Base-by-base conservation (phyloP, 139 green algal species). In the Astrephomene gubernaculifera region DNA sequence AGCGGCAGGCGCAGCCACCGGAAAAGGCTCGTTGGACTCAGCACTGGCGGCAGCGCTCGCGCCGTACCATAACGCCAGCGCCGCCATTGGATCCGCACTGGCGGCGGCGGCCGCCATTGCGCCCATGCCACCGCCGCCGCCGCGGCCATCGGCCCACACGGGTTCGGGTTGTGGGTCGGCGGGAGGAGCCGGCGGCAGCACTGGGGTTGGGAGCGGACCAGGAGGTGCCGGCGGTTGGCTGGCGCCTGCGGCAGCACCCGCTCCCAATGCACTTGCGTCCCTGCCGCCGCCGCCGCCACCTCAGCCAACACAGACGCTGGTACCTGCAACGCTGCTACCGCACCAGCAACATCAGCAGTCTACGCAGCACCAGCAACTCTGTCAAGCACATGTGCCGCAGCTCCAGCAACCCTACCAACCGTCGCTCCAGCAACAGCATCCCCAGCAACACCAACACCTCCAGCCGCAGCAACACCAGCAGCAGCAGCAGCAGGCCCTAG, bases 31-130 rank as follows among this genome's bases (percentile, higher is more conserved):
- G 1, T 41, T 83, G n/a, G 43, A 74, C 63, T 25, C 78, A 0
- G 31, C 78, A 6, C 43, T 84, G 14, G 78, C 60, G 33, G 78
- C 78, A 25, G 78, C 78, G 3, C 78, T 84, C 43, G 63, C 61
- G 78, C 78, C 78, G 43, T 84, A 84, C 63, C 78, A 84, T 2
- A 84, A 53, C 44, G 78, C 78, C 61, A 52, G n/a, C 43, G 63
- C 63, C 0, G 78, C 63, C 19, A 84, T 84, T 21, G 78, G 78
- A 8, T 84, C 78, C 25, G 78, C 78, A 22, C 78, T 84, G 29
- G 78, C 78, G 22, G 78, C 78, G 8, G 78, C 78, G 2, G 78
- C 78, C 31, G 78, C 78, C 41, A 49, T 84, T 0, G 36, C 60
- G 17, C 78, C 78, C 1, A 29, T 64, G 71, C 41, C 43, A 9